Evolutionary conservation across 352 stramenopile species (phyloP), one percentile per base, ranked within the genome.

Genomic region (Bremia lactucae): DNA sequence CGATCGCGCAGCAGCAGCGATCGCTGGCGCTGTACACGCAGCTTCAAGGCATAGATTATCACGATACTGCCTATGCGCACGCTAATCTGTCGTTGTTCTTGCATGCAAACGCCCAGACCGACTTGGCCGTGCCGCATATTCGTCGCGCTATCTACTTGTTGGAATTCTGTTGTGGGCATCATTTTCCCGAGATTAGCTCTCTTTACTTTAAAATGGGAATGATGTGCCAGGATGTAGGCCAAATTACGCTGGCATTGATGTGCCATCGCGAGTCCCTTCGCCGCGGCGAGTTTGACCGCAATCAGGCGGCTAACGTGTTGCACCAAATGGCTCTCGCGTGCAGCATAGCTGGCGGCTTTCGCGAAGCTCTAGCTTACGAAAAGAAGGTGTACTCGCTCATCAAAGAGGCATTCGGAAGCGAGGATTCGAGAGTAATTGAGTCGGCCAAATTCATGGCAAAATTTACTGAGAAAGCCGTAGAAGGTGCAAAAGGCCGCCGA

Each of bases 131-230:
- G 14, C 72, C 81, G 26, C 88, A 97, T 63, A 55, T 96, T 39
- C 80, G 83, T 14, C 87, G 91, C 25, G 74, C 85, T 6, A 83
- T 96, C 51, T 97, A 97, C 51, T 55, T 98, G 33, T 79, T 96
- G 44, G 90, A 98, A 57, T 65, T 97, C 19, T 81, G 94, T 55
- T 83, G 68, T 18, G 93, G 95, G 2, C 78, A 78, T 35, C 78
- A 95, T 48, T 92, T 94, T 51, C 68, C 84, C 6, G 88, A 97
- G 57, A 79, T 97, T 42, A 86, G 77, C 31, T 79, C 78, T 36
- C 68, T 89, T 3, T 67, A 97, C 59, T 88, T 96, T 62, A 96
- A 96, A 58, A 80, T 97, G 62, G 93, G 91, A 36, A 95, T 84
- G 46, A 89, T 97, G 58, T 98, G 96, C 68, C 83, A 95, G 36